Base-by-base conservation (phyloP, 106 monocot species). In the Alisma plantagoaquatica region DNA sequence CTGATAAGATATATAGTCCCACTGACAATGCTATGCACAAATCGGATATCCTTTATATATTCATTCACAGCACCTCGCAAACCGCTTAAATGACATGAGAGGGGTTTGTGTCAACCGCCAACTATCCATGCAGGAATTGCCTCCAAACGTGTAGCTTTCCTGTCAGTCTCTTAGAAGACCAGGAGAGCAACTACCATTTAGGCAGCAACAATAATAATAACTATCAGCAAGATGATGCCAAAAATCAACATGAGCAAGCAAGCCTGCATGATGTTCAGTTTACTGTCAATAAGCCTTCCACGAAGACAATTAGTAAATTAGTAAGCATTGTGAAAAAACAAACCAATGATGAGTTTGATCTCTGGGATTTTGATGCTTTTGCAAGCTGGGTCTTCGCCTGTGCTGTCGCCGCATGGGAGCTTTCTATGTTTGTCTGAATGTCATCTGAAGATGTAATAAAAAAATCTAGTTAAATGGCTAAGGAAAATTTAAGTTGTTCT, bases 371-470 rank as follows among this genome's bases (percentile, higher is more conserved):
- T 8, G 86, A 54, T 43, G 85, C 86, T 56, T 73, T 81, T 6
- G 46, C 41, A 22, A 86, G 76, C 51, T 86, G 85, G 20, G 48
- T 52, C 51, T 81, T 91, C 30, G 68, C 91, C 60, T 84, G 80
- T 50, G 58, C 23, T 7, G 88, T 84, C 27, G 83, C 77, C 15
- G 73, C 77, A 21, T 45, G 62, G 9, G 83, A 77, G 57, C 56
- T 84, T 24, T 81, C 83, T 26, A 88, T 76, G 50, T 94, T 62
- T 42, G 81, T 63, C 18, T 72, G 77, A 10, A 94, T 73, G 41
- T 94, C 87, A 75, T 88, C 94, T 94, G 74, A 21, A 38, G 21
- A n/a, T n/a, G n/a, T n/a, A n/a, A n/a, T n/a, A n/a, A n/a, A n/a
- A n/a, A n/a, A n/a, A n/a, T 5, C 31, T 29, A 29, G 7, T 16